A percentile compares a stretch with the other conserved stretches of the same genome.
Evolutionary conservation across 345 rosid species (phyloP).

Genomic region (Populus simonii): DNA sequence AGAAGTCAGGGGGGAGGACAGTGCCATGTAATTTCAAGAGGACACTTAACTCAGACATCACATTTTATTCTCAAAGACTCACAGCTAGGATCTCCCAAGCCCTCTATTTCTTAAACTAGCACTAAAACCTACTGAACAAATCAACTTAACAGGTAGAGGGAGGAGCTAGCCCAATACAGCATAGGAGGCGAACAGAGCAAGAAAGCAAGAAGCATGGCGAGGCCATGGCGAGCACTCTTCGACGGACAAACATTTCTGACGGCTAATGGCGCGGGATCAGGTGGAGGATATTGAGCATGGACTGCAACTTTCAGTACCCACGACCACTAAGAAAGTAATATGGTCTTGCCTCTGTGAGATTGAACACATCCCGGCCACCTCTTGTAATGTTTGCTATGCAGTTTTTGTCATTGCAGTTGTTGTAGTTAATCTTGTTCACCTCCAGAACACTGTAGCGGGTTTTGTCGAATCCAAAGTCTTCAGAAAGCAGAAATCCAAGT

Average conservation of each 20-base stretch:
- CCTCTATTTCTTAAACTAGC: too few species aligned
- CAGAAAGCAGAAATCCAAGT: not conserved
- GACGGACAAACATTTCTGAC: not conserved
- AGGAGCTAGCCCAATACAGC: not conserved
- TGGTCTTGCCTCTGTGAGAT: conserved; percentile 17
- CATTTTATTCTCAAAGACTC: too few species aligned
- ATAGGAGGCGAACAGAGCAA: not conserved
- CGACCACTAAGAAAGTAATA: conserved; percentile 24
- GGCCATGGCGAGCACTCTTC: not conserved
- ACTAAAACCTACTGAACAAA: too few species aligned
- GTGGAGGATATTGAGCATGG: not conserved
- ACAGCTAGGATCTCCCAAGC: too few species aligned
- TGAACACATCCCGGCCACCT: conserved; percentile 28
- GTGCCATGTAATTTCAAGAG: too few species aligned
- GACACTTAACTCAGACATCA: too few species aligned
- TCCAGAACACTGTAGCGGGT: conserved; percentile 15
- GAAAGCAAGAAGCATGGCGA: too few species aligned
- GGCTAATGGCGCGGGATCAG: not conserved
- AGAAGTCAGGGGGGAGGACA: too few species aligned
- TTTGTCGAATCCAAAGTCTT: conserved; percentile 27
- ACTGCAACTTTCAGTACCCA: conserved; percentile 16
- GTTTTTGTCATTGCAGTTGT: conserved; percentile 4
- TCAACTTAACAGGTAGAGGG: too few species aligned
- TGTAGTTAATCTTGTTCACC: conserved; percentile 24
- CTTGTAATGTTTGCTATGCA: conserved; percentile 24